Base-by-base conservation (phyloP, 1,139 yeast genomes). In the Candida sojae region DNA sequence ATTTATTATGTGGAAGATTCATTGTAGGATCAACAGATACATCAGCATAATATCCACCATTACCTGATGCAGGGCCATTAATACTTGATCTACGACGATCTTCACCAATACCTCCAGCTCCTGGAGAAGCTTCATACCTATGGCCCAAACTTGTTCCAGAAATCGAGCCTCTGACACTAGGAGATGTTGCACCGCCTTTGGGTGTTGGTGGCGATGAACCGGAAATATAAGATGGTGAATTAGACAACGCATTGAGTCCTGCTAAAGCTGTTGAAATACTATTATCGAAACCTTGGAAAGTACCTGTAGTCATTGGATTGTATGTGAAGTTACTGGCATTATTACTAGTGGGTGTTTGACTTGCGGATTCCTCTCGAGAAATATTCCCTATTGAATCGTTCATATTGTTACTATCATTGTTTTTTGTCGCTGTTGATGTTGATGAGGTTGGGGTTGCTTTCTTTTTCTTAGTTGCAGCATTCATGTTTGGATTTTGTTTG, bases 11-110 rank as follows among this genome's bases (percentile, higher is more conserved):
- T 4, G 80, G 80, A 46, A 75, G 60, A 55, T 75, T 75, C 78
- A 74, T 73, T 30, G 79, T 74, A 2, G 80, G 79, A 55, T 75
- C 80, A 13, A 74, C 73, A 39, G 73, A 66, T 25, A 74, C 71
- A 35, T 75, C 80, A 8, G 77, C 74, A 54, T 74, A 75, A 57
- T 75, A 75, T 2, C 80, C 80, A n/a, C 79, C 80, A 32, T 67
- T 57, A 26, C 60, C 60, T 8, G 66, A 60, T 2, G 69, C 62
- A 5, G 65, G 62, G 13, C 63, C 62, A 5, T 69, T 62, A 4
- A 64, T 60, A 25, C 63, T 61, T 44, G 64, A 60, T 45, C 69
- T 73, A 12, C 68, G 56, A 42, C 65, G 66, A 2, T 77, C 77
- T 48, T 71, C 77, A 37, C 72, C 62, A 8, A 66, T 60, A 17